Conservation (phyloP, 202 grass and related monocot species). For the Elaeis oleifera region DNA sequence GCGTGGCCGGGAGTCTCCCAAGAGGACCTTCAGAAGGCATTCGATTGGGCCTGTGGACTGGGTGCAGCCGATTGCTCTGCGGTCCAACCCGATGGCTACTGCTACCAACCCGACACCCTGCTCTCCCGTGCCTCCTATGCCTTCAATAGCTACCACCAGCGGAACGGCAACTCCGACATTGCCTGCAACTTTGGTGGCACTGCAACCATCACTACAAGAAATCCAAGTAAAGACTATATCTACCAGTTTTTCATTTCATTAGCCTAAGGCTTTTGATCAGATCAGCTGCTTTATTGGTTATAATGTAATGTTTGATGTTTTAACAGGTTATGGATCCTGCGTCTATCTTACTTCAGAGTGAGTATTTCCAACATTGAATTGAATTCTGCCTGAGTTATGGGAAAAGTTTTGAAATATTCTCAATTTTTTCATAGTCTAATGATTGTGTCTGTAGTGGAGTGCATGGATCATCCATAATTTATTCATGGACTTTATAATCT, state of each 20-base stretch:
- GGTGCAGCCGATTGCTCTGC: constrained; percentile 66
- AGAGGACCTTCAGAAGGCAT: constrained; percentile 74
- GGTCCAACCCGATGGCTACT: constrained; percentile 50
- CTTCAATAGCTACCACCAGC: constrained; percentile 98
- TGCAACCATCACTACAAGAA: constrained; percentile 47
- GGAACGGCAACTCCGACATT: constrained; percentile 85
- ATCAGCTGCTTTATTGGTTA: no score
- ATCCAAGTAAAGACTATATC: constrained; percentile 47
- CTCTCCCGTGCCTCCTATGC: constrained; percentile 79
- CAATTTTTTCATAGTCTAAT: no score
- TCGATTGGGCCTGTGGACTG: constrained; percentile 87
- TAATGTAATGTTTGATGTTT: neutral
- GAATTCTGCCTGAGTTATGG: no score
- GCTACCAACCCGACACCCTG: constrained; percentile 72
- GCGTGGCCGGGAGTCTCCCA: constrained; percentile 63
- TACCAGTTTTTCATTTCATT: no score
- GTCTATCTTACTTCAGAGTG: constrained; percentile 50
- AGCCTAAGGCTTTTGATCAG: no score
- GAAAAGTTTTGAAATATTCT: no score
- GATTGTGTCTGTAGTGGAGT: no score
- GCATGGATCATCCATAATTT: no score
- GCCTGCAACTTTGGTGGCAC: constrained; percentile 92
- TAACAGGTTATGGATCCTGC: constrained; percentile 52
- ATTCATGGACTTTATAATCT: no score
- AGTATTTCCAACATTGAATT: constrained; percentile 16